A percentile compares a stretch with the other conserved stretches of the same genome.
These are phyloP conservation scores for Dentiscutata heterogama DNA, from an alignment of 371 early-diverging fungal species.

Conservation along the genomic window DNA sequence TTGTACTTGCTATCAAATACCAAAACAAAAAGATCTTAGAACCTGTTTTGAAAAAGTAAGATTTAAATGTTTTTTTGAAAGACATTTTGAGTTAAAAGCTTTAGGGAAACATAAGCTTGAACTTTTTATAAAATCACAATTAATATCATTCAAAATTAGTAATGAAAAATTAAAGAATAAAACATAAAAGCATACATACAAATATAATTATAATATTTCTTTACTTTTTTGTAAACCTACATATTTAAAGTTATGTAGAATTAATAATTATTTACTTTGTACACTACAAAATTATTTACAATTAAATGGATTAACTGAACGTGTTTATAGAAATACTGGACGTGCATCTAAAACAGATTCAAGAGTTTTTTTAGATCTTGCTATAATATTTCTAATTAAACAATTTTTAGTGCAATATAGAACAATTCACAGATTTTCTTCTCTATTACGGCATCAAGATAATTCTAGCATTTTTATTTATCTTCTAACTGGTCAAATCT, in stretches of 20 bases:
- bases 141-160: too few relatives aligned
- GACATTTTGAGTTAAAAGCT: neutral
- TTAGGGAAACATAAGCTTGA: neutral
- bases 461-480: neutral
- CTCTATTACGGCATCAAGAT: neutral
- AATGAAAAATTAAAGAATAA: neutral
- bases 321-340: neutral
- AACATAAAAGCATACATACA: neutral
- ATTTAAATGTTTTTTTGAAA: neutral
- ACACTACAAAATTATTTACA: neutral
- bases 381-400: neutral
- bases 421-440: neutral
- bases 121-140: neutral
- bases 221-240: neutral
- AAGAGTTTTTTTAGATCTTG: neutral
- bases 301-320: neutral
- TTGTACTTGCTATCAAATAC: too few relatives aligned
- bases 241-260: neutral
- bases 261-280: neutral
- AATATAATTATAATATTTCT: neutral
- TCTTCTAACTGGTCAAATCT: neutral
- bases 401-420: constrained; percentile 8
- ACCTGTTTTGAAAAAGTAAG: neutral
- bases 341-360: neutral
- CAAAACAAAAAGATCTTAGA: neutral